A percentile compares a stretch with the other conserved stretches of the same genome.
phyloP scores from a whole-genome alignment of 352 stramenopile species.

The Phytopythium cucurbitacearum region DNA sequence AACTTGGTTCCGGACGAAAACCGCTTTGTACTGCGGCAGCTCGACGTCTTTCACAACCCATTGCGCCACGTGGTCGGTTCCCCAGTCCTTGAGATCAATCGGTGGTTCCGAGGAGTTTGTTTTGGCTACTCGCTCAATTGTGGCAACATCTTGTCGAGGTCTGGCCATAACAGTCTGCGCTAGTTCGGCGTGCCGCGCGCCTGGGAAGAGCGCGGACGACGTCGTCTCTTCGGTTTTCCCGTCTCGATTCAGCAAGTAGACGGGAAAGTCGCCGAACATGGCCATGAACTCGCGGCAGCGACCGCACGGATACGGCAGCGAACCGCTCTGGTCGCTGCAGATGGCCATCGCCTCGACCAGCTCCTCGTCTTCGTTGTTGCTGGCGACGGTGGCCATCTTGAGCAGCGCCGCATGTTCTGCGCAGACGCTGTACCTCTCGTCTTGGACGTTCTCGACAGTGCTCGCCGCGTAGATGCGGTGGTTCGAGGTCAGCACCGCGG shows the following conservation, averaged over 20 bases:
- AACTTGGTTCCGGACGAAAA: conserved; percentile 50
- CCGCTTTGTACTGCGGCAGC: conserved; percentile 41
- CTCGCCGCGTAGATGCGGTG: conserved; percentile 37
- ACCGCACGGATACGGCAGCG: conserved; percentile 62
- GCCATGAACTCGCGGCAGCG: conserved; percentile 66
- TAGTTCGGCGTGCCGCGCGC: conserved; percentile 24
- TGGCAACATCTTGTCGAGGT: too few species aligned
- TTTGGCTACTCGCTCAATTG: conserved; percentile 2
- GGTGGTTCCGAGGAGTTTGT: background rate
- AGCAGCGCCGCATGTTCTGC: conserved; percentile 51
- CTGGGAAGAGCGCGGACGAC: conserved; percentile 58
- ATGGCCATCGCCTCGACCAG: conserved; percentile 47
- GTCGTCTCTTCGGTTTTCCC: conserved; percentile 46
- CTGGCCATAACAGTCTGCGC: conserved; percentile 7
- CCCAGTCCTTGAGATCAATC: conserved; percentile 51
- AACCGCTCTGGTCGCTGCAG: conserved; percentile 35
- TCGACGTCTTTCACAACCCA: conserved; percentile 51
- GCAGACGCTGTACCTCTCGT: conserved; percentile 36
- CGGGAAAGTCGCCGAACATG: conserved; percentile 64
- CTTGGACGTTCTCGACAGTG: conserved; percentile 33
- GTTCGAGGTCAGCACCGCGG: conserved; percentile 41
- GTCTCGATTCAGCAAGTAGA: conserved; percentile 58
- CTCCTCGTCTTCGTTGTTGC: conserved; percentile 2
- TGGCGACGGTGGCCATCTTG: conserved; percentile 31
- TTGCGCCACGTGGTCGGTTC: conserved; percentile 31